Base-by-base conservation (phyloP, 1,139 yeast species). In the Debaryomycetaceae sp. region DNA sequence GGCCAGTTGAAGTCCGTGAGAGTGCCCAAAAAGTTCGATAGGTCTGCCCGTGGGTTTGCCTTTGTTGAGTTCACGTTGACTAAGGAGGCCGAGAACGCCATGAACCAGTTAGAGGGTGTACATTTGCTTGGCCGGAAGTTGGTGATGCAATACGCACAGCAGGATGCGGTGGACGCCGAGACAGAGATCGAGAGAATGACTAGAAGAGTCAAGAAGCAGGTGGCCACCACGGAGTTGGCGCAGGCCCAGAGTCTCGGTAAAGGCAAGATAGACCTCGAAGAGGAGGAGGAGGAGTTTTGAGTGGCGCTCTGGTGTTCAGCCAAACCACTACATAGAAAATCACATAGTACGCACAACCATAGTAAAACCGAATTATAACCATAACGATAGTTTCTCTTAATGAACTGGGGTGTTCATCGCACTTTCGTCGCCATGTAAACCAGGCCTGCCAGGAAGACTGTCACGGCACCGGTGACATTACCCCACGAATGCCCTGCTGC, bases 31-130 rank as follows among this genome's bases (percentile, higher is more conserved):
- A 95, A 95, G 65, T 90, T 91, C 72, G 95, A 93, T 75, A 87
- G 86, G 63, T 80, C 91, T 34, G 96, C 97, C 13, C 82, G 99
- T 63, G 99, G 99, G 62, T 93, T 93, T 72, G 99, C 99, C 0
- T 93, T 93, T 65, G 97, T 95, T 40, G 99, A 93, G 66, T 95
- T 87, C 59, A 74, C 86, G 17, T 73, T 95, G 39, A 77, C 89
- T 37, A 88, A 90, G 65, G 99, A 93, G 65, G 98, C 99, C 1
- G 96, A 87, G 62, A 83, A 76, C 60, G 99, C 98, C n/a, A 87
- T 93, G 91, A 84, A 84, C 56, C 95, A 91, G 62, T 78, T 93
- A 53, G 87, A 85, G 63, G 99, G 99, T 49, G 97, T 95, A 3
- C 99, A 93, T 78, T 85, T 93, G 67, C 78, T 93, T 45, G 99